Conservation (phyloP, 352 stramenopile species). For the Phytophthora pini region DNA sequence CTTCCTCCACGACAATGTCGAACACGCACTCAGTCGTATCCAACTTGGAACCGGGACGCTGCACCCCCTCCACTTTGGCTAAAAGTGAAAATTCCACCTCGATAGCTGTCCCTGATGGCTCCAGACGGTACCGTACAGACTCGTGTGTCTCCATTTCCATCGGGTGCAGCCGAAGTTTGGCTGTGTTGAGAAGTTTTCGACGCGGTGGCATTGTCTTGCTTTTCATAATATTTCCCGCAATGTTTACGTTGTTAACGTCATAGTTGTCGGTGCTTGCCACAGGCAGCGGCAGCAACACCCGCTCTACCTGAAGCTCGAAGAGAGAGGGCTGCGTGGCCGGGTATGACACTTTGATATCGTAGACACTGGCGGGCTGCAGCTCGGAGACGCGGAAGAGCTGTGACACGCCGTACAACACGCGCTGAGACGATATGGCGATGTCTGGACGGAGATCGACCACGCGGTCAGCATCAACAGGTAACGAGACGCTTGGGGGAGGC, state of each 20-base stretch:
- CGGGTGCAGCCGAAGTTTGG: constrained; percentile 65
- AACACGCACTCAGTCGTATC: constrained; percentile 60
- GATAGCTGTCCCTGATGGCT: constrained; percentile 21
- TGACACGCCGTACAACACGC: constrained; percentile 47
- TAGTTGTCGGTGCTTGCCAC: constrained; percentile 14
- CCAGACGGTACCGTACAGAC: constrained; percentile 38
- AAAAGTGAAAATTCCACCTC: constrained; percentile 57
- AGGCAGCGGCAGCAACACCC: constrained; percentile 37
- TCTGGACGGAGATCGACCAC: constrained; percentile 55
- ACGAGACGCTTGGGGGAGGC: background rate
- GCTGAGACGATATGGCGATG: constrained; percentile 41
- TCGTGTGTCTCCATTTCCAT: constrained; percentile 40
- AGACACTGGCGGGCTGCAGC: constrained; percentile 52
- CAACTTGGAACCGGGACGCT: constrained; percentile 36
- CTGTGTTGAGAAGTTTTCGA: constrained; percentile 66
- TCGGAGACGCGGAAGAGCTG: constrained; percentile 63
- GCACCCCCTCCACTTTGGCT: constrained; percentile 60
- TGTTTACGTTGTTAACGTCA: constrained; percentile 24
- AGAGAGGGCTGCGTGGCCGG: constrained; percentile 59
- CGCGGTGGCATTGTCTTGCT: constrained; percentile 27
- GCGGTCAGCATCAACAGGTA: background rate
- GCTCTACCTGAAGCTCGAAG: constrained; percentile 59
- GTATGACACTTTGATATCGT: constrained; percentile 86
- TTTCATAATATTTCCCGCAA: constrained; percentile 24
- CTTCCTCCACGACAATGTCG: constrained; percentile 78